These are phyloP conservation scores for Citrullus mucosospermus DNA, from an alignment of 306 rosid species.

Conservation along the genomic window DNA sequence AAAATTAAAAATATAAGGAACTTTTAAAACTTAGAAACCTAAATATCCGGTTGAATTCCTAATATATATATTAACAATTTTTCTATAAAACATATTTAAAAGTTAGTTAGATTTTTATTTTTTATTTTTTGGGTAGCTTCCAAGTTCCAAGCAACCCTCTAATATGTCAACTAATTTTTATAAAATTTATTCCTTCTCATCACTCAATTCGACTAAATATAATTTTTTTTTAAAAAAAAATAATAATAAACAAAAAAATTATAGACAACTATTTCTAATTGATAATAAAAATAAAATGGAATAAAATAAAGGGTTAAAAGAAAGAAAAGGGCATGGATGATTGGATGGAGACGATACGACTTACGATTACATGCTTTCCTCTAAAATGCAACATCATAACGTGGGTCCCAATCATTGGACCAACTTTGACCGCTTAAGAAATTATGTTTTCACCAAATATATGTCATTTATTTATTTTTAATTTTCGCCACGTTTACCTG, in stretches of 20 bases:
- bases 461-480: too few relatives aligned
- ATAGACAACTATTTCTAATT: background rate
- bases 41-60: too few relatives aligned
- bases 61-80: too few relatives aligned
- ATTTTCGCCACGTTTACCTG: too few relatives aligned
- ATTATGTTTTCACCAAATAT: too few relatives aligned
- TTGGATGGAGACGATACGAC: background rate
- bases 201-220: background rate
- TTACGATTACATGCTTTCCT: background rate
- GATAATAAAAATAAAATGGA: background rate
- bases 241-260: too few relatives aligned
- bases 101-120: too few relatives aligned
- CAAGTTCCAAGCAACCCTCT: background rate
- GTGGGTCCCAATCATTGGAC: background rate
- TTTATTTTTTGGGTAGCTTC: too few relatives aligned
- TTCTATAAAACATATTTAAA: too few relatives aligned
- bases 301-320: too few relatives aligned
- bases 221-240: background rate
- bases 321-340: background rate
- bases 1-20: too few relatives aligned
- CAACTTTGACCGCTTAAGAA: background rate
- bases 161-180: background rate
- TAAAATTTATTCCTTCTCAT: background rate
- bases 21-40: too few relatives aligned
- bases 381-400: background rate